A percentile compares a stretch with the other conserved stretches of the same genome.
Evolutionary conservation across 1,284 basidiomycete genomes (phyloP).

Genomic region (Pseudozyma sp.): DNA sequence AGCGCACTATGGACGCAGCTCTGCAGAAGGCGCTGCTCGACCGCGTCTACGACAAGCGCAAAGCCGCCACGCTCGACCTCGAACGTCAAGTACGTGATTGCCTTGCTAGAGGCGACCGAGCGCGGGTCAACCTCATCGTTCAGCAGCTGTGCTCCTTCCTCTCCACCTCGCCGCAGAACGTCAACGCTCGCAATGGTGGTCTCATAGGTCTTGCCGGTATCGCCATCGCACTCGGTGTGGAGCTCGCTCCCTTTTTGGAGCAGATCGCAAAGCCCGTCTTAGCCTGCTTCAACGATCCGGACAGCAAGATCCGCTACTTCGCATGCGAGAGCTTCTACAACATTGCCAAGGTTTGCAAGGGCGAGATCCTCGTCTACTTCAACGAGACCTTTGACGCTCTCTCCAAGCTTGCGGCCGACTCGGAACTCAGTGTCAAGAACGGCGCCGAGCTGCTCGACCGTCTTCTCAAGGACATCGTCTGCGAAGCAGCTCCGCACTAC

Average conservation of each 20-base stretch:
- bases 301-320: constrained; percentile 95
- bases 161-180: constrained; percentile 52
- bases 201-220: constrained; percentile 96
- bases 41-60: constrained; percentile 85
- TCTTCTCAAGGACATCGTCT: constrained; percentile 95
- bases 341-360: constrained; percentile 94
- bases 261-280: constrained; percentile 90
- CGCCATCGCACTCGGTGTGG: constrained; percentile 92
- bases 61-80: constrained; percentile 91
- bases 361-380: constrained; percentile 95
- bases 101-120: constrained; percentile 81
- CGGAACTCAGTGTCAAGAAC: constrained; percentile 96
- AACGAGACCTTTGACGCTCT: constrained; percentile 98
- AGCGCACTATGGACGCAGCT: constrained; percentile 50
- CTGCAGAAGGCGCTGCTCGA: constrained; percentile 67
- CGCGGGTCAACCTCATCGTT: constrained; percentile 86
- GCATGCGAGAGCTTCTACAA: constrained; percentile 98
- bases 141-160: constrained; percentile 85
- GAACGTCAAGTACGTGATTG: constrained; percentile 96
- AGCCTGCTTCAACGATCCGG: constrained; percentile 92
- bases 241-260: constrained; percentile 92
- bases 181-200: constrained; percentile 90
- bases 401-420: constrained; percentile 97
- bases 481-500: constrained; percentile 94
- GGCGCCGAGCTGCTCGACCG: constrained; percentile 98